Conservation (phyloP, 139 green algal species). For the Chlamydomonas asymmetrica region DNA sequence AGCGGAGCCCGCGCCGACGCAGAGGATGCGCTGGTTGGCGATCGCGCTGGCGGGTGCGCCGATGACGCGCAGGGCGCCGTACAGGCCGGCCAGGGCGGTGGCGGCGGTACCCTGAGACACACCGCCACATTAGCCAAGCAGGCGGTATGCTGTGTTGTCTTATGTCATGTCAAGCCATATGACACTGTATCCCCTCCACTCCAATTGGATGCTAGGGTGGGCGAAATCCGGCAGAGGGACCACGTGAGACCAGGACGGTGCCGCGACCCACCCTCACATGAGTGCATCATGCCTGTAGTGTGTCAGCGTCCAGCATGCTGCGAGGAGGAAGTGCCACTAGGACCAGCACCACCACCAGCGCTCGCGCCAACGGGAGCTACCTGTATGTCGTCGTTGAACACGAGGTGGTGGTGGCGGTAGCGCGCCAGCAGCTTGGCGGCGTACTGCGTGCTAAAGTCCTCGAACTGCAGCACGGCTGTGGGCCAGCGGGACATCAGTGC, state of each 20-base stretch:
- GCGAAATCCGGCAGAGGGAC: too few species aligned
- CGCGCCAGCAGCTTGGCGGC: constrained; percentile 69
- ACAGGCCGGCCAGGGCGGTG: constrained; percentile 55
- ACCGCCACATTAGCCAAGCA: too few species aligned
- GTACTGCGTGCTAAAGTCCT: constrained; percentile 88
- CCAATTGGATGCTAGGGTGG: too few species aligned
- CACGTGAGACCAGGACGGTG: too few species aligned
- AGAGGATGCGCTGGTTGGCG: constrained; percentile 68
- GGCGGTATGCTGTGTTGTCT: too few species aligned
- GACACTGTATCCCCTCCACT: too few species aligned
- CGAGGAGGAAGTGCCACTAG: too few species aligned
- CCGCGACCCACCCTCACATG: too few species aligned
- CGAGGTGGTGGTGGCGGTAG: constrained; percentile 51
- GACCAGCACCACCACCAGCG: too few species aligned
- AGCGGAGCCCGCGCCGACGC: constrained; percentile 65
- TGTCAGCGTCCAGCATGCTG: too few species aligned
- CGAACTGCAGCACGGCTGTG: constrained; percentile 87
- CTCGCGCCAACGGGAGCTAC: neutral
- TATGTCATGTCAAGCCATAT: too few species aligned
- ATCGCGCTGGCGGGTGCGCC: constrained; percentile 44
- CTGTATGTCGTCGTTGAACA: constrained; percentile 97
- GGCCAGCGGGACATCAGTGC: constrained; percentile 67
- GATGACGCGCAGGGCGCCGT: constrained; percentile 47
- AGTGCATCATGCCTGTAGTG: too few species aligned
- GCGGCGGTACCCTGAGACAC: constrained; percentile 80